Conservation (phyloP, 805 yeast genomes). For the Saccharomycopsis fodiens region DNA sequence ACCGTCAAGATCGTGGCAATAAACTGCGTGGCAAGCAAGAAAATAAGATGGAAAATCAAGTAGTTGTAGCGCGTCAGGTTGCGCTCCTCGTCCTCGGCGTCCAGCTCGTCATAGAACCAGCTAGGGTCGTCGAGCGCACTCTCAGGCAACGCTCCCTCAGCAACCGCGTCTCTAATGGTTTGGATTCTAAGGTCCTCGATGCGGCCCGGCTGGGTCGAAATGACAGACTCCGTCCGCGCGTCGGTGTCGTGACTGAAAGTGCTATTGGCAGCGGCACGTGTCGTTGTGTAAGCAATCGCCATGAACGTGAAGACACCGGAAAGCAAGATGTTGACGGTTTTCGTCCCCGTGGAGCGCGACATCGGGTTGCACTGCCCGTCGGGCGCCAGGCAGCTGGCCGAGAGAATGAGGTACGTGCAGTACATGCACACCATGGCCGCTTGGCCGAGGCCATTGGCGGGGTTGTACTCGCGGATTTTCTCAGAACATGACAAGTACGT, state of each 20-base stretch:
- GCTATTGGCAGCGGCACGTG: slow-evolving; percentile 87
- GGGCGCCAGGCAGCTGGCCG: slow-evolving; percentile 95
- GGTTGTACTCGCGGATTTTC: slow-evolving; percentile 81
- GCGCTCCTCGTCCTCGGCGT: slow-evolving; percentile 45
- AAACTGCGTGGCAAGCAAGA: slow-evolving; percentile 94
- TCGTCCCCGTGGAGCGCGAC: slow-evolving; percentile 80
- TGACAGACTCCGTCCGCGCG: slow-evolving; percentile 21
- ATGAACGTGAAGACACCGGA: slow-evolving; percentile 92
- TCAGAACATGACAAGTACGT: slow-evolving; percentile 73
- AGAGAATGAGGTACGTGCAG: slow-evolving; percentile 83
- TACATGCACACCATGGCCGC: slow-evolving; percentile 92
- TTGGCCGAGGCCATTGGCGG: slow-evolving; percentile 95
- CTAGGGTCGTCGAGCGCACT: slow-evolving; percentile 74
- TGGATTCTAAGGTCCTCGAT: slow-evolving; percentile 74
- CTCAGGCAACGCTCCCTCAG: slow-evolving; percentile 89
- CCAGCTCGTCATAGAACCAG: slow-evolving; percentile 42
- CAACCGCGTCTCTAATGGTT: slow-evolving; percentile 92
- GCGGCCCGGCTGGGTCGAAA: slow-evolving; percentile 43
- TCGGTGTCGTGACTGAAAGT: slow-evolving; percentile 34
- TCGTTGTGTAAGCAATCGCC: slow-evolving; percentile 95
- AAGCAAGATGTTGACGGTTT: slow-evolving; percentile 77
- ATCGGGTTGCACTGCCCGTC: slow-evolving; percentile 95
- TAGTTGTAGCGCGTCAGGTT: slow-evolving; percentile 72
- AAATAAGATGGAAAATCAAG: slow-evolving; percentile 80
- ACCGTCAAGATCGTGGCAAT: slow-evolving; percentile 89